Evolutionary conservation across 768 basidiomycete genomes (phyloP), one percentile per base, ranked within the genome.

Genomic region (Pulveroboletus sp.): DNA sequence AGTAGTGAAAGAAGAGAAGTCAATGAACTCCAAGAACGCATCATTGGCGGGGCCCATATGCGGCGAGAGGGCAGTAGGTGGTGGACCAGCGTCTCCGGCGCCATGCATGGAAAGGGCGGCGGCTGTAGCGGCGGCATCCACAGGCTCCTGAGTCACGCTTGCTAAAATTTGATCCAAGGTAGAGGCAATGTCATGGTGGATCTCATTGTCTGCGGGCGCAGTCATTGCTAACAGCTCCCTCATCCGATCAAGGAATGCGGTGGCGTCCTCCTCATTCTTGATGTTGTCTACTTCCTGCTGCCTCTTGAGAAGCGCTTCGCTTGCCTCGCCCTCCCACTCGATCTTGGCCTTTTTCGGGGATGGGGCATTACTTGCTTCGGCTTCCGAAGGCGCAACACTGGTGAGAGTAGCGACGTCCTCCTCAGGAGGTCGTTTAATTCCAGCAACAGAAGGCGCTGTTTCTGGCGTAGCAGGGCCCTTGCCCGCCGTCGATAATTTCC

Each of bases 341-440:
- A 77, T 80, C 73, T 85, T 87, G 41, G 68, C 62, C 40, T 84
- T 80, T 69, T 90, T 90, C 13, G 87, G 84, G 6, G 86, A 82
- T 7, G 85, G 85, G 7, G 78, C 80, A 46, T 81, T 78, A 40
- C 45, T 59, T 33, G 45, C 50, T 46, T 60, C 68, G 19, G 60
- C 53, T 40, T 66, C 61, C 40, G 71, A 64, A 45, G 65, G 60
- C 9, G 72, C 67, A 4, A 68, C 57, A 11, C 51, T 69, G 23
- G 63, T 55, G 2, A 66, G 53, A 38, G 57, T 47, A 32, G 59
- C 44, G 19, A 59, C 47, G 6, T 61, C 65, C 24, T 83, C 67
- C 17, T 70, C 67, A 35, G 67, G 57, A 6, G 61, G 56, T 17
- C 67, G 69, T 41, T 69, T 69, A 60, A 58, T 73, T 63, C 52